Conservation (phyloP, 1,284 basidiomycete genomes). For the Cutaneotrichosporon cavernicola region DNA sequence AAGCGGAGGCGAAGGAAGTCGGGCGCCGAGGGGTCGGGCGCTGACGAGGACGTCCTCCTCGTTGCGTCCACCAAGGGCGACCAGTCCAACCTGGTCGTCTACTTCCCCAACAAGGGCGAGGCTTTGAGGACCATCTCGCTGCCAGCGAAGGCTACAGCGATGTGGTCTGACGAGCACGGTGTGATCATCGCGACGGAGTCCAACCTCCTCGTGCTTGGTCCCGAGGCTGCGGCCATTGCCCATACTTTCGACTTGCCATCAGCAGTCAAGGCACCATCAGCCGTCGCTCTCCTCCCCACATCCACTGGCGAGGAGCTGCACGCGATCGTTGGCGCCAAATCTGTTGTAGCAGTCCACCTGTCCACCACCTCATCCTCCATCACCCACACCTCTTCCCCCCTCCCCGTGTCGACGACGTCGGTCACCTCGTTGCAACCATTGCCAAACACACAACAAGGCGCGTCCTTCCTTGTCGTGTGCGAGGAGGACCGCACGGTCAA, state of each 20-base stretch:
- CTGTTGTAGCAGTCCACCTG: slow-evolving; percentile 39
- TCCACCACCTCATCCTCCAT: slow-evolving; percentile 34
- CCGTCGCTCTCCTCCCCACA: slow-evolving; percentile 40
- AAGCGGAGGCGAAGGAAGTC: slow-evolving; percentile 39
- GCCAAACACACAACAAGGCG: slow-evolving; percentile 36
- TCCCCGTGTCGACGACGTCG: slow-evolving; percentile 48
- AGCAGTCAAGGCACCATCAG: slow-evolving; percentile 31
- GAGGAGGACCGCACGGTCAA: slow-evolving; percentile 72
- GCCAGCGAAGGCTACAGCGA: slow-evolving; percentile 36
- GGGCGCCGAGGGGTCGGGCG: slow-evolving; percentile 16
- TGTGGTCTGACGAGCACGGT: slow-evolving; percentile 39
- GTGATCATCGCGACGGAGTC: slow-evolving; percentile 35
- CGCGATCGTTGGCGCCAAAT: slow-evolving; percentile 37
- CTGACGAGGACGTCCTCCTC: slow-evolving; percentile 41
- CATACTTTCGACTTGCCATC: slow-evolving; percentile 39
- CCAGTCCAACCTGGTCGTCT: slow-evolving; percentile 31
- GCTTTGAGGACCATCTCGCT: slow-evolving; percentile 36
- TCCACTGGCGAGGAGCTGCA: slow-evolving; percentile 39
- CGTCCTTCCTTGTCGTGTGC: slow-evolving; percentile 66
- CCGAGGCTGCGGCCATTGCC: slow-evolving; percentile 35
- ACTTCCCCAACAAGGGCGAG: slow-evolving; percentile 37
- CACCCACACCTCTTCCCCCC: slow-evolving; percentile 38
- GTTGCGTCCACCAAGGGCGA: slow-evolving; percentile 39
- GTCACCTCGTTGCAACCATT: slow-evolving; percentile 45
- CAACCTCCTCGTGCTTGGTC: slow-evolving; percentile 39